phyloP scores from a whole-genome alignment of 345 rosid genomes.

The Sisymbrium irio region DNA sequence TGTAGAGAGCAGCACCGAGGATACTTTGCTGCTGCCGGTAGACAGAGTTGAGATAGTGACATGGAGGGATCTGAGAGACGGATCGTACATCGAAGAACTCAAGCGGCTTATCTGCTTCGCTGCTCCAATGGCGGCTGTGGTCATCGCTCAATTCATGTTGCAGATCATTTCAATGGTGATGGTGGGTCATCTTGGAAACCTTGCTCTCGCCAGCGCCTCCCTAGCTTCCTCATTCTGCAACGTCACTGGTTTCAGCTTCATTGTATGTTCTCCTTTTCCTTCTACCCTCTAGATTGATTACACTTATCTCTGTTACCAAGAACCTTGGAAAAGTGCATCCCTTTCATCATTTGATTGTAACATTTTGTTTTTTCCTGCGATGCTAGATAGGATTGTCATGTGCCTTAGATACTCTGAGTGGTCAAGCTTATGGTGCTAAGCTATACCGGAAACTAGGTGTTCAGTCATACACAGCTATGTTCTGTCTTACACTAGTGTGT shows the following conservation, averaged over 20 bases:
- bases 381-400: slow-evolving; percentile 69
- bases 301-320: slow-evolving; percentile 33
- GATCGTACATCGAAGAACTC: slow-evolving; percentile 41
- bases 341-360: not conserved
- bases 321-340: not conserved
- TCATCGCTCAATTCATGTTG: slow-evolving; percentile 46
- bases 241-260: slow-evolving; percentile 50
- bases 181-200: slow-evolving; percentile 37
- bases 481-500: slow-evolving; percentile 50
- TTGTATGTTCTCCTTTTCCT: slow-evolving; percentile 11
- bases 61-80: slow-evolving; percentile 25
- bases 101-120: slow-evolving; percentile 53
- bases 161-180: slow-evolving; percentile 35
- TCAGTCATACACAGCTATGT: slow-evolving; percentile 58
- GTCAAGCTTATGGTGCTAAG: slow-evolving; percentile 82
- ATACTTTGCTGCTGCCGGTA: slow-evolving; percentile 10
- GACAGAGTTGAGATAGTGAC: slow-evolving; percentile 21
- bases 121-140: slow-evolving; percentile 69
- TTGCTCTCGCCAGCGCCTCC: slow-evolving; percentile 63
- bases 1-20: slow-evolving; percentile 14
- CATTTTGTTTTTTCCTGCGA: not conserved
- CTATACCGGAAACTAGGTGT: slow-evolving; percentile 50
- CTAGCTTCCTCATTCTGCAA: slow-evolving; percentile 49
- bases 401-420: slow-evolving; percentile 73
- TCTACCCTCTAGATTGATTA: not conserved